Base-by-base conservation (phyloP, 176 grass and related monocot genomes). In the Avena sativa region DNA sequence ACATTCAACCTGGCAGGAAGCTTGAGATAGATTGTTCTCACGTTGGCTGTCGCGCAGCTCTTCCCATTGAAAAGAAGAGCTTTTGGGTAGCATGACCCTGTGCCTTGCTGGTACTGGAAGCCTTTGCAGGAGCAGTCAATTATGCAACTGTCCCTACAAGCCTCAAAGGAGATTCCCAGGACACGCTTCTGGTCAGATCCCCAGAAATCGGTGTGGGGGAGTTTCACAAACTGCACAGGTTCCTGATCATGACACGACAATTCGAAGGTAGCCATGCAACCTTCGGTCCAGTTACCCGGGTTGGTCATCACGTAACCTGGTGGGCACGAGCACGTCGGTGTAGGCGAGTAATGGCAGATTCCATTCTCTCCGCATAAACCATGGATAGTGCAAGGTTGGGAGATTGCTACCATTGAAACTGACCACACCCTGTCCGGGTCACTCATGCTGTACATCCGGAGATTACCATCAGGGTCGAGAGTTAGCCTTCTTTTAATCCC, bases 401-500 rank as follows among this genome's bases (percentile, higher is more conserved):
- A 83, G 50, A 92, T 78, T 52, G 90, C 90, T 36, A 82, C 28
- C 90, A 79, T 86, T 0, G 90, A 86, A 79, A 92, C 79, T 5
- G 21, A 89, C 87, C 90, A 92, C 47, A 36, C 23, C 14, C 87
- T 79, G 64, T 92, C 61, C 21, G 61, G 25, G 44, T 46, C 44
- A 56, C 78, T 83, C 51, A 89, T 74, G 75, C 87, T 89, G 72
- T 92, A 92, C 15, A 76, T 15, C 46, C 83, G 64, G 77, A 89
- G 87, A 89, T 92, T 92, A 26, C 87, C 90, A 23, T 92, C 83
- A 56, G 77, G 86, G 56, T 92, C 90, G 4, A 92, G 87, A 77
- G 87, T 89, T 20, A 89, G 75, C 79, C 90, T 78, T 70, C 87
- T 92, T 32, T 50, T 86, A 9, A 38, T 83, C 16, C 83, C 83